These are phyloP conservation scores for Lentinula sp. DNA, from an alignment of 768 basidiomycete genomes.

Conservation along the genomic window DNA sequence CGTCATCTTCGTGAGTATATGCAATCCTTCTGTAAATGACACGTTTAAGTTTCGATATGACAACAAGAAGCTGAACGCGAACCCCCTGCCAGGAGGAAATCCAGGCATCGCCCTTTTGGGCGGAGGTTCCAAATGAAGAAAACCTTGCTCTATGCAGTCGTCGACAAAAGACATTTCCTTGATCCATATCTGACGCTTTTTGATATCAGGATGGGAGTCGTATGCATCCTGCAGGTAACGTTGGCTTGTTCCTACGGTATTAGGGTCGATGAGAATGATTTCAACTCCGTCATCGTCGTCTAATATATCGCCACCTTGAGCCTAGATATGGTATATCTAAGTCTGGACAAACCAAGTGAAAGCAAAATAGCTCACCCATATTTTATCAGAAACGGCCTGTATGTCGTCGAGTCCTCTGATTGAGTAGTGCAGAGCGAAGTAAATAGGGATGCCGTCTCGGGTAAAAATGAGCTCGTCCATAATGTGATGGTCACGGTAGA, in stretches of 20 bases:
- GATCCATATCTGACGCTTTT: not conserved
- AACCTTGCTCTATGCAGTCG: not conserved
- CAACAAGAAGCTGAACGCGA: not conserved
- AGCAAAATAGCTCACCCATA: not conserved
- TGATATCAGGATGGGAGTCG: not conserved
- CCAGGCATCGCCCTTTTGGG: not conserved
- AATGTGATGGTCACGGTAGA: not conserved
- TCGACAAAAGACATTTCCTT: not conserved
- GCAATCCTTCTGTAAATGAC: slow-evolving; percentile 11
- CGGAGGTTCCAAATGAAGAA: not conserved
- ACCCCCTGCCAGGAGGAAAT: not conserved
- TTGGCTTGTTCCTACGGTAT: not conserved
- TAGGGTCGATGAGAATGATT: not conserved
- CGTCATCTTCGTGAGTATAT: slow-evolving; percentile 34
- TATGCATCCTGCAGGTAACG: not conserved
- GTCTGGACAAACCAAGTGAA: not conserved
- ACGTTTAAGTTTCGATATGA: not conserved
- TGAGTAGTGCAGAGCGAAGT: not conserved
- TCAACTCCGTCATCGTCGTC: not conserved
- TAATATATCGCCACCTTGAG: not conserved
- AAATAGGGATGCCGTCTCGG: not conserved
- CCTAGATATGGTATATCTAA: not conserved
- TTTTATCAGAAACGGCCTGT: not conserved
- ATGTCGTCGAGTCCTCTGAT: not conserved
- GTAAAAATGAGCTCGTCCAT: not conserved